These are phyloP conservation scores for Diaporthe aspalathi DNA, from an alignment of 2,329 filamentous ascomycete genomes.

Conservation along the genomic window DNA sequence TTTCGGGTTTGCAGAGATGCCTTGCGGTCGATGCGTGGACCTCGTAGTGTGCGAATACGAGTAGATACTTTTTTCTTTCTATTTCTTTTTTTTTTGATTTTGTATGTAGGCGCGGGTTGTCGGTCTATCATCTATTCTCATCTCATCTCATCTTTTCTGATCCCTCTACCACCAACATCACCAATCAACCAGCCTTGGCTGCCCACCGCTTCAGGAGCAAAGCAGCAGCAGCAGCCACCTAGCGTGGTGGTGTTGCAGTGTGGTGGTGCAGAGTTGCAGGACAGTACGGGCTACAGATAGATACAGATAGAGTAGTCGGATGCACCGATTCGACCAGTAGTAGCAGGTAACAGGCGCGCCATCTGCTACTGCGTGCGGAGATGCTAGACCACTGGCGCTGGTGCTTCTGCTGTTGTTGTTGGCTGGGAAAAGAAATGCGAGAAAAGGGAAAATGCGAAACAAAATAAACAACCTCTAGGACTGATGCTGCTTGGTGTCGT, in stretches of 20 bases:
- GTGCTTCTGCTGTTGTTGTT: not conserved
- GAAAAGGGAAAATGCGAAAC: not conserved
- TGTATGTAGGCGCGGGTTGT: not conserved
- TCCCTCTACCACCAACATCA: not conserved
- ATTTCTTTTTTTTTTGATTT: too few species aligned
- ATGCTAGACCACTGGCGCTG: not conserved
- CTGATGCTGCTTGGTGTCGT: constrained; percentile 18
- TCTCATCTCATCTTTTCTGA: constrained; percentile 20
- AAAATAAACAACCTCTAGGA: constrained; percentile 28
- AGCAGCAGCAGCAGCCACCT: constrained; percentile 2
- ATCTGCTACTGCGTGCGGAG: not conserved
- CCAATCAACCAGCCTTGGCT: not conserved
- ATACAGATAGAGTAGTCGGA: too few species aligned
- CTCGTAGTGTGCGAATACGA: not conserved
- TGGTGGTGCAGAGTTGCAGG: constrained; percentile 24
- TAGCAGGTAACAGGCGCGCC: constrained; percentile 13
- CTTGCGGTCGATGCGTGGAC: constrained; percentile 17
- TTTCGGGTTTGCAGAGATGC: constrained; percentile 22
- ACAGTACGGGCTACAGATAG: not conserved
- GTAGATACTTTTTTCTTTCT: too few species aligned
- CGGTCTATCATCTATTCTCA: constrained; percentile 14
- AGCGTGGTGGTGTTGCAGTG: constrained; percentile 25
- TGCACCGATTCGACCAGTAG: not conserved
- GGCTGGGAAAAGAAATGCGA: not conserved
- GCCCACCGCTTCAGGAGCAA: not conserved